Conservation (phyloP, 352 stramenopile genomes). For the Aphanomyces invadans region DNA sequence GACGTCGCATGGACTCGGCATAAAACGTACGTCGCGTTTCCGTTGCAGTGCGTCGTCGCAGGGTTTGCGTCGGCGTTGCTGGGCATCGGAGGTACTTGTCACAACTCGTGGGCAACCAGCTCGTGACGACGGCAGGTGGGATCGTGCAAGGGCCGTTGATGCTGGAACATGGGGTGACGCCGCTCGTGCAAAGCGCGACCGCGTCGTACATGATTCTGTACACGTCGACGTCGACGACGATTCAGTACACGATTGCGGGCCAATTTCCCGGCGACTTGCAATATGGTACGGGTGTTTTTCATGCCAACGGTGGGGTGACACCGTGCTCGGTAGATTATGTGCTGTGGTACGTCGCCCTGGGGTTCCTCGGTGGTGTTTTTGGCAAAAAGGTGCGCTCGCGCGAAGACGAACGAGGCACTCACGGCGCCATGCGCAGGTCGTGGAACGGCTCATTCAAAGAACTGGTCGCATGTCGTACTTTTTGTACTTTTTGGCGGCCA, state of each 20-base stretch:
- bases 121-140: constrained; percentile 37
- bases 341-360: constrained; percentile 80
- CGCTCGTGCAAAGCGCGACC: constrained; percentile 81
- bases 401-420: constrained; percentile 39
- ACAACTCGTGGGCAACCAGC: not conserved
- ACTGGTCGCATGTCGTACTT: constrained; percentile 82
- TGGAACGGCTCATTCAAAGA: constrained; percentile 87
- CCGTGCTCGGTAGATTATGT: constrained; percentile 84
- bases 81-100: constrained; percentile 88
- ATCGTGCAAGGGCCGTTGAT: constrained; percentile 97
- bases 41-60: constrained; percentile 86
- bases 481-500: constrained; percentile 61
- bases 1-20: constrained; percentile 92
- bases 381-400: constrained; percentile 43
- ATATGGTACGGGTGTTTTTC: constrained; percentile 30
- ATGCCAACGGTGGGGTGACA: constrained; percentile 42
- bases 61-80: constrained; percentile 93
- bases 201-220: constrained; percentile 88
- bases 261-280: constrained; percentile 64
- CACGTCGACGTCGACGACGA: constrained; percentile 90
- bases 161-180: constrained; percentile 94
- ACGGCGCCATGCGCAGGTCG: too few relatives aligned
- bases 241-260: constrained; percentile 75
- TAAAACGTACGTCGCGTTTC: constrained; percentile 84
- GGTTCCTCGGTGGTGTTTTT: constrained; percentile 74